Evolutionary conservation across 768 basidiomycete species (phyloP), one percentile per base, ranked within the genome.

Genomic region (Russula vinacea): DNA sequence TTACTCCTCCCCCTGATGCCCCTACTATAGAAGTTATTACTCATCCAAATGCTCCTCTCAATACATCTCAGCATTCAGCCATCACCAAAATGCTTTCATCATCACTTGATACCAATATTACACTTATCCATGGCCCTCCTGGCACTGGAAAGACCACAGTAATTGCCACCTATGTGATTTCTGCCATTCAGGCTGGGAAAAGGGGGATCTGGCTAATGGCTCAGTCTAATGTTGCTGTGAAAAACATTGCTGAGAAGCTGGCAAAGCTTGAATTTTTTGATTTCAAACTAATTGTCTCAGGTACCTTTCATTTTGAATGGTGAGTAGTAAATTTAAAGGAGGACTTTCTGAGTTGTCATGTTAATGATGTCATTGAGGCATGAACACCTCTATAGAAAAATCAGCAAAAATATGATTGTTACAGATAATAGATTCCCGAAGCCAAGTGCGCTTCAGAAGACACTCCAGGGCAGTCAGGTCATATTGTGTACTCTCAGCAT

Each of bases 201-300:
- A 61, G 19, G n/a, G 75, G 88, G 0, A 84, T 92, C 14, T 94
- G 90, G 88, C 82, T 94, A 6, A 77, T 91, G 70, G 89, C 92
- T 39, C 89, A 94, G 70, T 89, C 88, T 19, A 94, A 94, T 77
- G 84, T 93, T 55, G 92, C 90, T 53, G 92, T 93, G 24, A 92
- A 91, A 74, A 93, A 94, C 68, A 92, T 94, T 76, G 91, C 89
- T 58, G 88, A 90, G 70, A 90, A 91, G 76, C 76, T 94, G 19
- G 73, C 78, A n/a, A 73, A 79, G 9, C 76, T 81, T 70, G 79
- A 76, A 0, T 83, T 90, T 63, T 50, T 68, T 3, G 67, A 81
- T 10, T 94, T 85, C 81, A 84, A 77, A 65, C 77, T 94, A 2
- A 71, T 93, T 3, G 87, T 92, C n/a, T 87, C 91, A 1, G 75